Base-by-base conservation (phyloP, 106 monocot genomes). In the Posidonia australis region DNA sequence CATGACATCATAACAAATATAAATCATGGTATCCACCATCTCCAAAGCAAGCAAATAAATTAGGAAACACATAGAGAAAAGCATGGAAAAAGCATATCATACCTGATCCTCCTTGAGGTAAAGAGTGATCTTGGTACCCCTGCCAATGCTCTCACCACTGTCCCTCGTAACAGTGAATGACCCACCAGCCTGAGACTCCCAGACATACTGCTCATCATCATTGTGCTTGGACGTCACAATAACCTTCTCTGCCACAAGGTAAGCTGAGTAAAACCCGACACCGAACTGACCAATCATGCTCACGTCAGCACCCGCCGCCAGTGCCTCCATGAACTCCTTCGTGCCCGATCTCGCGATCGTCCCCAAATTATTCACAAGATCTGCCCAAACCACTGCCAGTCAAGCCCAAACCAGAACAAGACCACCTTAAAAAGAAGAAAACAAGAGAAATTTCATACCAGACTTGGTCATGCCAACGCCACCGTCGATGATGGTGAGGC, bases 241-340 rank as follows among this genome's bases (percentile, higher is more conserved):
- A 21, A 71, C 70, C 52, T 71, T 71, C 62, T 71, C 70, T 9
- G 62, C 60, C 1, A 71, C 70, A 19, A 71, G 49, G 52, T 71
- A 71, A n/a, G 70, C 31, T 0, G 70, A 71, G 51, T 71, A 71
- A 47, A 71, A 71, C 3, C 70, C 70, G 12, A 71, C 70, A 48
- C 70, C 70, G 51, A 71, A 71, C 51, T 71, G 70, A 13, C 70
- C 70, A 21, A 71, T 71, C 70, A 71, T 71, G 48, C 62, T 71
- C 11, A 71, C 62, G 36, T 62, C 70, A 17, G 70, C 70, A 2
- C 70, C 70, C 1, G 62, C 70, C 26, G 60, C 60, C 49, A 71
- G 11, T 1, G 70, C 70, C 32, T 71, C 70, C 70, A 71, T 71
- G 51, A 71, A 71, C 42, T 71, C 70, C 59, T 71, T 71, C 5